Percentiles rank a stretch among this genome's conserved stretches.
phyloP scores from a whole-genome alignment of 768 basidiomycete genomes.

The Leccinellum rugosiceps region DNA sequence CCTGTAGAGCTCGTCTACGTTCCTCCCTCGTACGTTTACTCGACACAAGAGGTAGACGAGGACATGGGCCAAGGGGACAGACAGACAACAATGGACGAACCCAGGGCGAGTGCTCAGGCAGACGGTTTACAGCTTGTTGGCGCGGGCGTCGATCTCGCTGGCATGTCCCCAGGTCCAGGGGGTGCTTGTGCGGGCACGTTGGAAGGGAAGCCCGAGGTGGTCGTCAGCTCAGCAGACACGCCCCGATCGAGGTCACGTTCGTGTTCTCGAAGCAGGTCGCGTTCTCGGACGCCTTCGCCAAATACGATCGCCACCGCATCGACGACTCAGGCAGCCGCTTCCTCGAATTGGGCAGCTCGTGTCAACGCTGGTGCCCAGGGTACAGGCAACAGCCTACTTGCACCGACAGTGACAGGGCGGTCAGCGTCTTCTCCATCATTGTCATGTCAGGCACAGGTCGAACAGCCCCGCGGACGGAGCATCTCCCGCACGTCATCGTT shows the following conservation, averaged over 20 bases:
- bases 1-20: constrained; percentile 74
- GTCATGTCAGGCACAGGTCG: constrained; percentile 32
- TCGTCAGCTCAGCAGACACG: constrained; percentile 35
- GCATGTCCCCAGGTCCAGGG: constrained; percentile 11
- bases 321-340: constrained; percentile 4
- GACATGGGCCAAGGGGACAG: constrained; percentile 20
- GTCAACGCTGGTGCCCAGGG: constrained; percentile 8
- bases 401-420: constrained; percentile 29
- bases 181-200: constrained; percentile 13
- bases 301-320: constrained; percentile 15
- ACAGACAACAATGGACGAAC: background rate
- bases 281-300: constrained; percentile 47
- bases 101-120: constrained; percentile 1
- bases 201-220: constrained; percentile 26
- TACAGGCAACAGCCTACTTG: constrained; percentile 21
- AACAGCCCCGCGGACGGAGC: constrained; percentile 48
- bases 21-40: constrained; percentile 41
- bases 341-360: constrained; percentile 10
- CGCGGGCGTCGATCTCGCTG: constrained; percentile 14
- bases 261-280: constrained; percentile 36
- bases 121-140: constrained; percentile 18
- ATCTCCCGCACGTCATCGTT: constrained; percentile 53
- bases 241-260: constrained; percentile 31
- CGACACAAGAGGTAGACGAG: constrained; percentile 16
- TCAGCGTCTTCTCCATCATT: constrained; percentile 35